Percentiles rank a stretch among this genome's conserved stretches.
Evolutionary conservation across 2,329 filamentous ascomycete species (phyloP).

Genomic region (Boeremia exigua): DNA sequence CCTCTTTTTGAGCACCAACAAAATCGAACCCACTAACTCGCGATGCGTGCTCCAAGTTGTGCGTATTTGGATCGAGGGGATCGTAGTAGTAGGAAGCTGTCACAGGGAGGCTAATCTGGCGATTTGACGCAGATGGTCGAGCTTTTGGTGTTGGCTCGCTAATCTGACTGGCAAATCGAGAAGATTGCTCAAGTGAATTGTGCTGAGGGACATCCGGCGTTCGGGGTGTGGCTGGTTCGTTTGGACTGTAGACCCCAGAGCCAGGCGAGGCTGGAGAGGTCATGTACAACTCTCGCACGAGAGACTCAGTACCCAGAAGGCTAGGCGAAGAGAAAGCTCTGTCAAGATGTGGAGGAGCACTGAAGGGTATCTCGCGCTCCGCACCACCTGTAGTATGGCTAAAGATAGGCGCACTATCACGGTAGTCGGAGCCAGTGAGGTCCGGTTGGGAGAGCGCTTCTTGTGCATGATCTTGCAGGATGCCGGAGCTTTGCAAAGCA

Average conservation of each 20-base stretch:
- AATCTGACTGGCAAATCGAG: conserved; percentile 36
- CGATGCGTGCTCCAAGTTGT: conserved; percentile 55
- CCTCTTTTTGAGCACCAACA: conserved; percentile 26
- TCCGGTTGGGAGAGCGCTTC: conserved; percentile 36
- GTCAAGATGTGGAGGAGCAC: conserved; percentile 29
- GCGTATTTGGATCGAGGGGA: conserved; percentile 51
- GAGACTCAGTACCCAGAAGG: conserved; percentile 55
- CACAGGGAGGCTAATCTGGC: conserved; percentile 53
- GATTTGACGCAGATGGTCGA: conserved; percentile 45
- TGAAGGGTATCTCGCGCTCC: conserved; percentile 22
- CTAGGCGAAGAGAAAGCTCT: conserved; percentile 46
- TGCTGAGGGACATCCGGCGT: conserved; percentile 46
- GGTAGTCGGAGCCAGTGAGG: conserved; percentile 4
- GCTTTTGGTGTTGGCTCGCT: conserved; percentile 49
- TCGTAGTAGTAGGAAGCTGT: conserved; percentile 55
- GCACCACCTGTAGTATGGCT: conserved; percentile 21
- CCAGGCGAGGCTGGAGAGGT: conserved; percentile 50
- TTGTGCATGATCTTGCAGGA: conserved; percentile 46
- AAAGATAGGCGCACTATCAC: conserved; percentile 9
- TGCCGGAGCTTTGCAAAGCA: conserved; percentile 60
- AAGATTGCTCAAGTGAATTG: conserved; percentile 36
- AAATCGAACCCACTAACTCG: conserved; percentile 55
- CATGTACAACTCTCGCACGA: conserved; percentile 58
- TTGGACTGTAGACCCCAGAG: conserved; percentile 44
- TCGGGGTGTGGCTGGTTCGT: conserved; percentile 48